A percentile compares a stretch with the other conserved stretches of the same genome.
Evolutionary conservation across 257 asterid species (phyloP).

Genomic region (Fraxinus quadrangulata): DNA sequence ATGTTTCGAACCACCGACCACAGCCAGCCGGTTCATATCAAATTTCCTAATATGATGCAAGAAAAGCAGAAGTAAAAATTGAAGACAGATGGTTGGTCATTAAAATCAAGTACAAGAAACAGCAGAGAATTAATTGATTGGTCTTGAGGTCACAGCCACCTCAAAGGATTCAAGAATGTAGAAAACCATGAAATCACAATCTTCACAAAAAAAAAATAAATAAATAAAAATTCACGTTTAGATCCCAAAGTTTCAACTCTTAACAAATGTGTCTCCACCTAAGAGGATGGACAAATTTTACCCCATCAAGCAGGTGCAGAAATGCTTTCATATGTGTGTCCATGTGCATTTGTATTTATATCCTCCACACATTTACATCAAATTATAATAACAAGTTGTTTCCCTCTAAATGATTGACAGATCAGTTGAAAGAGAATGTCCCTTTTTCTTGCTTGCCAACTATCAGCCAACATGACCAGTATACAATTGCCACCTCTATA

Average conservation of each 20-base stretch:
- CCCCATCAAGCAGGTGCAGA: background rate
- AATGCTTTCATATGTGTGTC: background rate
- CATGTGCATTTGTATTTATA: background rate
- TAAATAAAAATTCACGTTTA: constrained; percentile 2
- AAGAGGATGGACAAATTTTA: background rate
- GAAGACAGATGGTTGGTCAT: constrained; percentile 8
- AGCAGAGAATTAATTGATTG: constrained; percentile 8
- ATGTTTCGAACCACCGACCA: constrained; percentile 12
- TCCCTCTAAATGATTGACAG: background rate
- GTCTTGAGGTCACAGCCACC: constrained; percentile 19
- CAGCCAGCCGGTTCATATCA: constrained; percentile 16
- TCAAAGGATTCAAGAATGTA: constrained; percentile 10
- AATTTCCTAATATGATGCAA: constrained; percentile 5
- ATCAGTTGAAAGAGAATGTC: background rate
- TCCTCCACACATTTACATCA: background rate
- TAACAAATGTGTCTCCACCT: background rate
- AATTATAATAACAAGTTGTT: too few species aligned
- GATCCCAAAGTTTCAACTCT: background rate
- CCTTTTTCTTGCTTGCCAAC: background rate
- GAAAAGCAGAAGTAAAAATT: constrained; percentile 12
- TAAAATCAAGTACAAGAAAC: constrained; percentile 10
- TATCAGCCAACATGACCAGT: background rate
- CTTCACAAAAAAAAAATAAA: background rate
- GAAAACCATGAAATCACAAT: constrained; percentile 11
- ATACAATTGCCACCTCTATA: background rate